These are phyloP conservation scores for Apiospora marii DNA, from an alignment of 2,329 filamentous ascomycete species.

Conservation along the genomic window DNA sequence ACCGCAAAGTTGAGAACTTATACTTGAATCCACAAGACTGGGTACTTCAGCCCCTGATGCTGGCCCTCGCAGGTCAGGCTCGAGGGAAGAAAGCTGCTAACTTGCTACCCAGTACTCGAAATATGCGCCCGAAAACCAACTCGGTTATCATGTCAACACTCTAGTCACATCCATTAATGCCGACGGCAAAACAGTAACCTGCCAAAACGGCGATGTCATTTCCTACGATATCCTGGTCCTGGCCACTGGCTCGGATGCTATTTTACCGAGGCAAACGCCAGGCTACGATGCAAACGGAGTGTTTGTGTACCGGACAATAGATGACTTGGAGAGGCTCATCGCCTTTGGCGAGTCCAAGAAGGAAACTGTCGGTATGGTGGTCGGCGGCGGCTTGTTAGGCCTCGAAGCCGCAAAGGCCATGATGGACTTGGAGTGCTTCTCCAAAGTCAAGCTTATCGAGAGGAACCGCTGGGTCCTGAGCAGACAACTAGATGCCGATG, in stretches of 20 bases:
- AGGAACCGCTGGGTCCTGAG: conserved; percentile 84
- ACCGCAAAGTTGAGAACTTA: conserved; percentile 84
- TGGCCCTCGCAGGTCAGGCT: background rate
- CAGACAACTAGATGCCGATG: conserved; percentile 82
- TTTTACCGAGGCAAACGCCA: conserved; percentile 72
- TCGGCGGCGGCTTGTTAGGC: conserved; percentile 85
- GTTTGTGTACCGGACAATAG: conserved; percentile 89
- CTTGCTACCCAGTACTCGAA: conserved; percentile 64
- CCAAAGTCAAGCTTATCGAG: conserved; percentile 80
- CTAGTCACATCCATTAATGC: conserved; percentile 73
- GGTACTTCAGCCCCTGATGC: conserved; percentile 57
- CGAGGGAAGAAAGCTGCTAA: conserved; percentile 7
- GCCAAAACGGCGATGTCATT: conserved; percentile 73
- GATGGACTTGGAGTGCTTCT: conserved; percentile 81
- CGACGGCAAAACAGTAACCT: conserved; percentile 70
- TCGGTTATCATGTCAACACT: conserved; percentile 80
- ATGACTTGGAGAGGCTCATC: conserved; percentile 81
- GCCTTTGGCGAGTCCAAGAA: conserved; percentile 72
- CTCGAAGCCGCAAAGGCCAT: conserved; percentile 92
- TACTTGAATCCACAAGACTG: conserved; percentile 87
- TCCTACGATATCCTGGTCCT: conserved; percentile 83
- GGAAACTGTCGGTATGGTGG: conserved; percentile 75
- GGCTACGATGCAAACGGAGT: conserved; percentile 83
- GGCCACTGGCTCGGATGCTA: conserved; percentile 85
- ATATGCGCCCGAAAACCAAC: conserved; percentile 67